Percentiles rank a stretch among this genome's conserved stretches.
These are phyloP conservation scores for Talaromyces stipitatus DNA, from an alignment of 495 filamentous ascomycete species.

Conservation along the genomic window DNA sequence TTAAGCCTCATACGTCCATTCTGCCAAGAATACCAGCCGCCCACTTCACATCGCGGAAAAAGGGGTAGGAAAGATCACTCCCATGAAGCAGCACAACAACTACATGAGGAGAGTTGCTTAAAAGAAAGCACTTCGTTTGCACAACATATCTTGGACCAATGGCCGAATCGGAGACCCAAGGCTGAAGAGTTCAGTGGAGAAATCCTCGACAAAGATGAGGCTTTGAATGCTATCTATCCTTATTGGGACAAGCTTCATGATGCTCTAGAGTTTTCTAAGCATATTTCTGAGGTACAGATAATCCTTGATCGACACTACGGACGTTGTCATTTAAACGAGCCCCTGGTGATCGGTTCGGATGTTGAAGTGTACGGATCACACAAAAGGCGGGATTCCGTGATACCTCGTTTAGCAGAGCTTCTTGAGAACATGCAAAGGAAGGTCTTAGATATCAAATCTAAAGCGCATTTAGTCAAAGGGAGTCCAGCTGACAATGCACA, in stretches of 20 bases:
- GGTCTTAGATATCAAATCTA: neutral
- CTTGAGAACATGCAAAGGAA: neutral
- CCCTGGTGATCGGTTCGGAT: neutral
- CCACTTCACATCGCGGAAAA: neutral
- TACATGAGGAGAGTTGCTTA: constrained; percentile 17
- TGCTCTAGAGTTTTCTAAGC: constrained; percentile 35
- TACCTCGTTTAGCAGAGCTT: neutral
- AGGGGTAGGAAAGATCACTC: neutral
- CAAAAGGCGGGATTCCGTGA: neutral
- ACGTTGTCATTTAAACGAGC: neutral
- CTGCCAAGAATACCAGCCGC: constrained; percentile 1
- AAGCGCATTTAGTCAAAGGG: neutral
- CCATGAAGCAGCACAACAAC: constrained; percentile 9
- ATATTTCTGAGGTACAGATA: constrained; percentile 22
- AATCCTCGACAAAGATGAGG: constrained; percentile 23
- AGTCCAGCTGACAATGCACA: neutral
- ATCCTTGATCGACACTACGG: constrained; percentile 9
- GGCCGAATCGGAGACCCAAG: constrained; percentile 11
- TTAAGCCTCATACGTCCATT: constrained; percentile 16
- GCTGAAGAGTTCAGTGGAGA: constrained; percentile 12
- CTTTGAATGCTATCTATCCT: constrained; percentile 26
- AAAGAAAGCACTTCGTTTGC: constrained; percentile 20
- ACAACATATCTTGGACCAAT: constrained; percentile 23
- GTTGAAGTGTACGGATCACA: neutral
- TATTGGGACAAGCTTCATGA: constrained; percentile 41